A percentile compares a stretch with the other conserved stretches of the same genome.
These are phyloP conservation scores for Ulota crispa DNA, from an alignment of 225 moss, liverwort and hornwort genomes.

Conservation along the genomic window DNA sequence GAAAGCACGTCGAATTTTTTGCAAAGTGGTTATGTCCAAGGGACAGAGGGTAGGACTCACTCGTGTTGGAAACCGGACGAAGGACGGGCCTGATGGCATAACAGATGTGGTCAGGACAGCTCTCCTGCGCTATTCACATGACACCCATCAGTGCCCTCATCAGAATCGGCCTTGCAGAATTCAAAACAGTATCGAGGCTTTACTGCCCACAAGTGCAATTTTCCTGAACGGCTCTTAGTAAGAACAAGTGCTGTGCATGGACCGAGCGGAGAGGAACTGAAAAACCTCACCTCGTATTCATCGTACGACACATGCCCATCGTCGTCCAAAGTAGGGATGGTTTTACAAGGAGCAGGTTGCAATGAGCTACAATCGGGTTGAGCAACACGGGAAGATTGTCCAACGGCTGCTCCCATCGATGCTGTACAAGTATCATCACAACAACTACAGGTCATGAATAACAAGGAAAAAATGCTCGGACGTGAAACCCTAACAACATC, in stretches of 20 bases:
- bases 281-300: slow-evolving; percentile 24
- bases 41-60: slow-evolving; percentile 21
- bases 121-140: slow-evolving; percentile 42
- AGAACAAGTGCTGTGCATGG: background rate
- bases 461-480: background rate
- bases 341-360: slow-evolving; percentile 25
- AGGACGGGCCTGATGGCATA: slow-evolving; percentile 24
- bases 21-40: background rate
- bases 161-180: background rate
- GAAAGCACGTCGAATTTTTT: background rate
- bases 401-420: slow-evolving; percentile 11
- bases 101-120: slow-evolving; percentile 46
- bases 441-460: background rate
- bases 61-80: slow-evolving; percentile 25
- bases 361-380: slow-evolving; percentile 36
- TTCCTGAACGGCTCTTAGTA: background rate
- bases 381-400: background rate
- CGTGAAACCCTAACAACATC: slow-evolving; percentile 13
- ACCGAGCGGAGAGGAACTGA: background rate
- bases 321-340: slow-evolving; percentile 6
- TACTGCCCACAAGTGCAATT: background rate
- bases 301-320: slow-evolving; percentile 1
- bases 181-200: background rate
- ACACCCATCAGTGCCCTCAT: background rate
- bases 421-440: slow-evolving; percentile 24